A percentile compares a stretch with the other conserved stretches of the same genome.
Conservation (phyloP, 306 rosid species). For the Sechiopsis laciniata region DNA sequence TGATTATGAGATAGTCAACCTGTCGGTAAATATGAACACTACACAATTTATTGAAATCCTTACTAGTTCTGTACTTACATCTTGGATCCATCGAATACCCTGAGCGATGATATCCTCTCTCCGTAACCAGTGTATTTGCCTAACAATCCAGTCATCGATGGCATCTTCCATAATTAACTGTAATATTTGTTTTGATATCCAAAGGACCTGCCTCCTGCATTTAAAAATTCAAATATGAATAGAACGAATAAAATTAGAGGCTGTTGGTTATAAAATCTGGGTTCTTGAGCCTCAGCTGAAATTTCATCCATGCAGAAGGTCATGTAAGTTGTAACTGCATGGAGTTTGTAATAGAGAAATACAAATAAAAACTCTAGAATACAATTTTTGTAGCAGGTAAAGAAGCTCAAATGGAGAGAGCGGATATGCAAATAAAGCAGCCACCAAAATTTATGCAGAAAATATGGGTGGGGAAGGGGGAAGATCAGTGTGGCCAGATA, state of each 20-base stretch:
- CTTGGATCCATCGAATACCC: conserved; percentile 89
- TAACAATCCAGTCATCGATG: conserved; percentile 84
- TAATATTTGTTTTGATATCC: conserved; percentile 96
- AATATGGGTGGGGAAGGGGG: not conserved
- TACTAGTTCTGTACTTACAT: conserved; percentile 51
- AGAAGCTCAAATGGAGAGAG: not conserved
- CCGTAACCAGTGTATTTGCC: conserved; percentile 81
- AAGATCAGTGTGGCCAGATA: not conserved
- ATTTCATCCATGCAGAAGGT: not conserved
- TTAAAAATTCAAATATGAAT: conserved; percentile 17
- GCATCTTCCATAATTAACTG: conserved; percentile 96
- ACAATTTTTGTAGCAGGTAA: not conserved
- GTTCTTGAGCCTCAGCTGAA: not conserved
- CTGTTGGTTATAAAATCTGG: conserved; percentile 21
- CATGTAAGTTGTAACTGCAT: not conserved
- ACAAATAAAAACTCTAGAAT: not conserved
- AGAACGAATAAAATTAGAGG: not conserved
- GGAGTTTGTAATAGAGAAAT: not conserved
- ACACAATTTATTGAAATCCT: not conserved
- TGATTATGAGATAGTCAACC: not conserved
- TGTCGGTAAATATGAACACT: conserved; percentile 13
- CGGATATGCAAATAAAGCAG: not conserved
- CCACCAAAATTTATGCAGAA: conserved; percentile 13
- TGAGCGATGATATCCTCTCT: conserved; percentile 68
- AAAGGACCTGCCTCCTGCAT: conserved; percentile 90